These are phyloP conservation scores for Podochytrium sp. DNA, from an alignment of 192 early-diverging fungal species.

Conservation along the genomic window DNA sequence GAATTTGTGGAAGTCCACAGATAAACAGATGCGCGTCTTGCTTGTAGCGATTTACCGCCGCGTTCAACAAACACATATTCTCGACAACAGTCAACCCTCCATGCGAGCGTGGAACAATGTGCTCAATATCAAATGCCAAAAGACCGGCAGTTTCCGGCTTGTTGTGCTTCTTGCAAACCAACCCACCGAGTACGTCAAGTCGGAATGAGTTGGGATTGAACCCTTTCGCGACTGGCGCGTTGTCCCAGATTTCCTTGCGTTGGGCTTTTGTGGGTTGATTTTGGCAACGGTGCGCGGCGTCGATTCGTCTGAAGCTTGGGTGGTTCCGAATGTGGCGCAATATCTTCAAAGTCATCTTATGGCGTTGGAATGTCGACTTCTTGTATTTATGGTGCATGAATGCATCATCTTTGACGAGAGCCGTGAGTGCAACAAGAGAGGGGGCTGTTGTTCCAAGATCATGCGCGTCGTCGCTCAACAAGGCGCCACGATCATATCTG, in stretches of 20 bases:
- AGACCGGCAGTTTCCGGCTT: background rate
- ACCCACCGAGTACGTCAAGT: constrained; percentile 6
- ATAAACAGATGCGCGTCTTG: constrained; percentile 12
- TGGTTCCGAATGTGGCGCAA: background rate
- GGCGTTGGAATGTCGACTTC: background rate
- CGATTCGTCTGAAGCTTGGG: background rate
- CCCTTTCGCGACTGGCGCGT: background rate
- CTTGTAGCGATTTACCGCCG: constrained; percentile 10
- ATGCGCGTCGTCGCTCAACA: background rate
- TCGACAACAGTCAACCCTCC: background rate
- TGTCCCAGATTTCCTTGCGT: background rate
- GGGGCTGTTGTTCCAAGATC: background rate
- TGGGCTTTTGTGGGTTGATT: background rate
- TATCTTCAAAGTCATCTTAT: background rate
- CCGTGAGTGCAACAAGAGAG: background rate
- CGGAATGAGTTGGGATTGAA: constrained; percentile 3
- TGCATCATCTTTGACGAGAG: background rate
- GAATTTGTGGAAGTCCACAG: background rate
- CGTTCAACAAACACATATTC: constrained; percentile 5
- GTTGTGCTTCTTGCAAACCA: constrained; percentile 16
- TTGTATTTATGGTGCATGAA: background rate
- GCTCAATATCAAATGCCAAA: constrained; percentile 12
- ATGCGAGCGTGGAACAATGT: constrained; percentile 9
- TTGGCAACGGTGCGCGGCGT: background rate
- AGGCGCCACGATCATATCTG: background rate